Evolutionary conservation across 2,329 filamentous ascomycete genomes (phyloP).

Genomic region (Penicillium sp.): DNA sequence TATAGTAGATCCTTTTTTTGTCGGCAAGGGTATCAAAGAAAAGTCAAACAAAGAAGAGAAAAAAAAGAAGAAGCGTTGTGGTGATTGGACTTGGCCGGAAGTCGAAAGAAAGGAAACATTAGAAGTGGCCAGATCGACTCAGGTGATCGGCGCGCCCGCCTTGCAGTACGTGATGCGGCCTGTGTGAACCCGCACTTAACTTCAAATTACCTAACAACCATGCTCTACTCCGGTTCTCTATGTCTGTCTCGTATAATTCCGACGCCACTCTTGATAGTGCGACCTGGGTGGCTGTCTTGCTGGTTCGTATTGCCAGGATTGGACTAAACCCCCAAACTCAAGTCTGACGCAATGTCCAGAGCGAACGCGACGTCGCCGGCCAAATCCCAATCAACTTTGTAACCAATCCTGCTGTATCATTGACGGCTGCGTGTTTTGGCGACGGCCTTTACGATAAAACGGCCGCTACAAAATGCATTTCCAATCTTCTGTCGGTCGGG

Average conservation of each 20-base stretch:
- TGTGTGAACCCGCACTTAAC: slow-evolving; percentile 1
- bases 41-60: not conserved
- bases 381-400: slow-evolving; percentile 64
- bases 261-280: slow-evolving; percentile 36
- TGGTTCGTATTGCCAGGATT: slow-evolving; percentile 30
- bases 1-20: slow-evolving; percentile 1
- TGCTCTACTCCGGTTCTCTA: slow-evolving; percentile 15
- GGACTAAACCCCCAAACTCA: not conserved
- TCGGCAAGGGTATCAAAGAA: slow-evolving; percentile 1
- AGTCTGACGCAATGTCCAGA: slow-evolving; percentile 41
- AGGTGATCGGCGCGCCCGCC: slow-evolving; percentile 23
- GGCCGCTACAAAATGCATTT: slow-evolving; percentile 57
- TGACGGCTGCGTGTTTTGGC: slow-evolving; percentile 61
- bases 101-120: slow-evolving; percentile 6
- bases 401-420: slow-evolving; percentile 56
- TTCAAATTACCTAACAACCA: not conserved
- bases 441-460: slow-evolving; percentile 54
- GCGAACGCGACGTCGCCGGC: slow-evolving; percentile 61
- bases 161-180: slow-evolving; percentile 4
- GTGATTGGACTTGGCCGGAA: not conserved
- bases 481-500: slow-evolving; percentile 61
- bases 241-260: slow-evolving; percentile 46
- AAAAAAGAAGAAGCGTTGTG: not conserved
- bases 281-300: slow-evolving; percentile 41
- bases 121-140: slow-evolving; percentile 31